These are phyloP conservation scores for Alternaria infectoria DNA, from an alignment of 2,329 filamentous ascomycete genomes.

Conservation along the genomic window DNA sequence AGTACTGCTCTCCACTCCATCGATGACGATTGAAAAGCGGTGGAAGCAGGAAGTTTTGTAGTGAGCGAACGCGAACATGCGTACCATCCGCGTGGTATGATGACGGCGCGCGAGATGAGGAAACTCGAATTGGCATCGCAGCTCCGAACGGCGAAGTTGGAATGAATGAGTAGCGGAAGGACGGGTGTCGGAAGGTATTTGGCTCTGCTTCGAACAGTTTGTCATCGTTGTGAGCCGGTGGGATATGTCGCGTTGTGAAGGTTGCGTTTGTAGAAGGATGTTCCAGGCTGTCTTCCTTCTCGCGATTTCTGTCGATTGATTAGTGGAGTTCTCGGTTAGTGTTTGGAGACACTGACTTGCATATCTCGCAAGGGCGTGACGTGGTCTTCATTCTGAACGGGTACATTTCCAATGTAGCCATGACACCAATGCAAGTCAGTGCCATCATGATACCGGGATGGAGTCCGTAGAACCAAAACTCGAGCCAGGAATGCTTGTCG, in stretches of 20 bases:
- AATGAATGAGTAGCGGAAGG: neutral
- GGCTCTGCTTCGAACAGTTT: neutral
- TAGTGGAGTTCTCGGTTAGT: rapidly evolving
- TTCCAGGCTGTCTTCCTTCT: neutral
- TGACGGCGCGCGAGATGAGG: neutral
- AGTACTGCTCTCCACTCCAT: neutral
- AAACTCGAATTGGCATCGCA: neutral
- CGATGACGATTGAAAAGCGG: neutral
- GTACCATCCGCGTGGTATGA: neutral
- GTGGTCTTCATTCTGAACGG: neutral
- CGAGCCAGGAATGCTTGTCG: neutral
- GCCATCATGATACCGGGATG: neutral
- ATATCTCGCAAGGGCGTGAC: neutral
- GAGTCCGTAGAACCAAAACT: neutral
- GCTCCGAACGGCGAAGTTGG: neutral
- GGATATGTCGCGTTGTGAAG: neutral
- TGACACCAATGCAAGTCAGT: neutral
- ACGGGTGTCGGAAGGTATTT: neutral
- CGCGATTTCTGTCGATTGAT: neutral
- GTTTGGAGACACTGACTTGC: neutral
- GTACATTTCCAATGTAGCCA: neutral
- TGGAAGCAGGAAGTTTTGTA: neutral
- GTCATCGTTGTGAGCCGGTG: neutral
- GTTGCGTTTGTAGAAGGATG: neutral
- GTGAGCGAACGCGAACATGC: neutral